Conservation (phyloP, 2,329 filamentous ascomycete species). For the Alternaria metachromatica region DNA sequence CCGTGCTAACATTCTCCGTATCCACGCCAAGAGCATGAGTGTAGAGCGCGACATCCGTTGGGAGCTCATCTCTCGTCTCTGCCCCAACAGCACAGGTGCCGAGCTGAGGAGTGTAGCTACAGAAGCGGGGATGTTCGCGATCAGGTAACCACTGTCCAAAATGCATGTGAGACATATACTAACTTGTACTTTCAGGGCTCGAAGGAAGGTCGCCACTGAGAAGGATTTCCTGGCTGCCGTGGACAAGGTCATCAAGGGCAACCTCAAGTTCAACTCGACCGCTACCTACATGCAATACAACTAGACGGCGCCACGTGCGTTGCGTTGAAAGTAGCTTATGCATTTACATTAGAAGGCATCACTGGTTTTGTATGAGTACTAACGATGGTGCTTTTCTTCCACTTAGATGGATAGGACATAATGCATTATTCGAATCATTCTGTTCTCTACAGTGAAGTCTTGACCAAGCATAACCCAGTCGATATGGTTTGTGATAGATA, state of each 20-base stretch:
- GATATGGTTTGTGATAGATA: background rate
- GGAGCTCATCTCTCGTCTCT: conserved; percentile 96
- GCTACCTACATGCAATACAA: conserved; percentile 99
- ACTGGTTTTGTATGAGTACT: conserved; percentile 7
- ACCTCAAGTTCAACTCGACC: conserved; percentile 99
- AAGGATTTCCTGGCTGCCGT: conserved; percentile 98
- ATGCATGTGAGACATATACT: background rate
- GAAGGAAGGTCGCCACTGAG: conserved; percentile 94
- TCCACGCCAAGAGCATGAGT: conserved; percentile 99
- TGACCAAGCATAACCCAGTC: background rate
- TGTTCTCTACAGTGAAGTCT: background rate
- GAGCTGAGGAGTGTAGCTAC: conserved; percentile 96
- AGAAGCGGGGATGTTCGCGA: conserved; percentile 67
- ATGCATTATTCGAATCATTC: conserved; percentile 1
- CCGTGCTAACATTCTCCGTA: conserved; percentile 94
- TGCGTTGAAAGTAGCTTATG: background rate
- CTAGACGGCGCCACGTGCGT: conserved; percentile 56
- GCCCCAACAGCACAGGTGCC: conserved; percentile 95
- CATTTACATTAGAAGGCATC: background rate
- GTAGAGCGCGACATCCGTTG: conserved; percentile 98
- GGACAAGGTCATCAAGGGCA: conserved; percentile 99
- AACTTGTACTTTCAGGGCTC: background rate
- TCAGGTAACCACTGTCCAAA: background rate
- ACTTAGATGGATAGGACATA: background rate
- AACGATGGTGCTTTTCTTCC: background rate